phyloP scores from a whole-genome alignment of 2,329 filamentous ascomycete species.

The Rutstroemia sp. region DNA sequence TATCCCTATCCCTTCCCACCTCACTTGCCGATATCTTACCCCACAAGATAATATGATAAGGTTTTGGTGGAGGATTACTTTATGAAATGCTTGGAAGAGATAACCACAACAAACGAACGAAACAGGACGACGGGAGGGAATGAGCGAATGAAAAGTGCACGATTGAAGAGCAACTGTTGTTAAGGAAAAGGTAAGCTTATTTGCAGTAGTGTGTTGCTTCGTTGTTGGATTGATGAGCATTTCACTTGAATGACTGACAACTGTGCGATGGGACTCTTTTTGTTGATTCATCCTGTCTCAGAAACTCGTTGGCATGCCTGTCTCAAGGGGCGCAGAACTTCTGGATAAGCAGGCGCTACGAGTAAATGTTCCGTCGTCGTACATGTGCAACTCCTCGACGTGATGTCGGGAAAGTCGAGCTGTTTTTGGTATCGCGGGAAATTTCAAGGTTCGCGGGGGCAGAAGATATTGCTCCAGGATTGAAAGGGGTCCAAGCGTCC shows the following conservation, averaged over 20 bases:
- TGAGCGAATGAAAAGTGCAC: too few relatives aligned
- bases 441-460: too few relatives aligned
- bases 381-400: not conserved
- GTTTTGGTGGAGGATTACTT: not conserved
- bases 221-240: too few relatives aligned
- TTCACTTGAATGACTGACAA: too few relatives aligned
- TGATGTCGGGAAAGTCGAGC: not conserved
- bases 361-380: too few relatives aligned
- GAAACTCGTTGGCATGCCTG: not conserved
- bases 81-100: not conserved
- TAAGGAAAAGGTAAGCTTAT: too few relatives aligned
- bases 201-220: too few relatives aligned
- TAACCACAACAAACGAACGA: too few relatives aligned
- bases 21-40: not conserved
- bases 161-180: too few relatives aligned
- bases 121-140: too few relatives aligned
- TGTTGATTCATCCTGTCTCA: too few relatives aligned
- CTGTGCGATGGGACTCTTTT: too few relatives aligned
- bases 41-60: constrained; percentile 3
- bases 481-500: not conserved
- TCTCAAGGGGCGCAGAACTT: not conserved
- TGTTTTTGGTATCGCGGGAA: constrained; percentile 1
- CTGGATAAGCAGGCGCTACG: not conserved
- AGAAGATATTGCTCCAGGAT: not conserved
- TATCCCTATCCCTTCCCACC: not conserved